Percentiles rank a stretch among this genome's conserved stretches.
phyloP scores from a whole-genome alignment of 2,329 filamentous ascomycete genomes.

The Nothophoma quercina region DNA sequence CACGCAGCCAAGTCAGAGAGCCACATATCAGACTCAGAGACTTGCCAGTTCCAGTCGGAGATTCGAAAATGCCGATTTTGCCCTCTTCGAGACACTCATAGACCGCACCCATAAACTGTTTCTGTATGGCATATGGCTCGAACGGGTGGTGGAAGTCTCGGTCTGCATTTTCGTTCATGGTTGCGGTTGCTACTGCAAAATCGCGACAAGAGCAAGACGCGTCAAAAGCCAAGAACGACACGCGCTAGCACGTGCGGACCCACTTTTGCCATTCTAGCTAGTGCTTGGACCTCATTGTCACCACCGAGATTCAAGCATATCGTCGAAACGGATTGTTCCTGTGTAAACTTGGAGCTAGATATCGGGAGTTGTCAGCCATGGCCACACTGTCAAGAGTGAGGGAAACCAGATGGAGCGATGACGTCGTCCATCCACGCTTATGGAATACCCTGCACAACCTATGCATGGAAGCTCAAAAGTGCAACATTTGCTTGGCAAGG shows the following conservation, averaged over 20 bases:
- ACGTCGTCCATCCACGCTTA: too few species aligned
- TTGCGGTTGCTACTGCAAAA: not conserved
- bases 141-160: slow-evolving; percentile 85
- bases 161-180: slow-evolving; percentile 26
- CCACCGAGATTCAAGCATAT: too few species aligned
- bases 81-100: slow-evolving; percentile 81
- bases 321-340: too few species aligned
- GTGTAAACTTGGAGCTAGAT: too few species aligned
- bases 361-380: too few species aligned
- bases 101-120: slow-evolving; percentile 84
- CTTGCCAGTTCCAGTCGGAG: slow-evolving; percentile 93
- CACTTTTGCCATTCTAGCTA: not conserved
- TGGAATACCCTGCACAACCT: too few species aligned
- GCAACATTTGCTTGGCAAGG: too few species aligned
- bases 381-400: too few species aligned
- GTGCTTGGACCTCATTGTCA: not conserved
- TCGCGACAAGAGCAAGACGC: not conserved
- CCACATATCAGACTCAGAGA: slow-evolving; percentile 91
- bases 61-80: slow-evolving; percentile 88
- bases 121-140: slow-evolving; percentile 85
- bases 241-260: slow-evolving; percentile 1
- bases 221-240: not conserved
- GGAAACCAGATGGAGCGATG: too few species aligned
- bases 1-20: slow-evolving; percentile 87
- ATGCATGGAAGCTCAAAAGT: too few species aligned